These are phyloP conservation scores for Plasmodium cynomolgi DNA, from an alignment of 169 alveolate species.

Conservation along the genomic window DNA sequence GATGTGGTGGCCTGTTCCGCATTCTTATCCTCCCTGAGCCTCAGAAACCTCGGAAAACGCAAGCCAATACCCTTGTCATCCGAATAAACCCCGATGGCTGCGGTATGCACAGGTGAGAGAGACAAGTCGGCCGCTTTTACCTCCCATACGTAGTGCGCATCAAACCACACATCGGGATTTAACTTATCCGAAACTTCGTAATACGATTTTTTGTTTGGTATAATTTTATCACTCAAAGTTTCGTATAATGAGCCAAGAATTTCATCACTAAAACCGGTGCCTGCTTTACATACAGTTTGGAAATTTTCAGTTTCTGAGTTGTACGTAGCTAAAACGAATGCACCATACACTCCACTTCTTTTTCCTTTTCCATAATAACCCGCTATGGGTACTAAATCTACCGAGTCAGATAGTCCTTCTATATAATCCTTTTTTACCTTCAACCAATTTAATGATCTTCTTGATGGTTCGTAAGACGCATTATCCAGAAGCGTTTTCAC, in stretches of 20 bases:
- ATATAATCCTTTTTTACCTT: constrained; percentile 98
- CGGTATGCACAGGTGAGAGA: constrained; percentile 97
- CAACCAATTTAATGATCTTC: constrained; percentile 98
- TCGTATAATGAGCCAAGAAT: constrained; percentile 87
- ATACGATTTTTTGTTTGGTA: constrained; percentile 78
- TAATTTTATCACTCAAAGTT: constrained; percentile 88
- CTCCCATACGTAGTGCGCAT: constrained; percentile 97
- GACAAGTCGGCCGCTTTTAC: constrained; percentile 97
- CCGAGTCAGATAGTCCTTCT: constrained; percentile 97
- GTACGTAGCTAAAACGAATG: constrained; percentile 96
- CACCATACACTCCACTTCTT: constrained; percentile 96
- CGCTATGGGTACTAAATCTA: constrained; percentile 99
- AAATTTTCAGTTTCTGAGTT: constrained; percentile 95
- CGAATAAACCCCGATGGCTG: constrained; percentile 91
- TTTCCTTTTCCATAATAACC: constrained; percentile 96
- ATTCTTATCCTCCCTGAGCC: constrained; percentile 96
- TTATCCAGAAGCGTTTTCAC: constrained; percentile 95
- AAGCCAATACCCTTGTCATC: constrained; percentile 95
- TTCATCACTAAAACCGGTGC: constrained; percentile 97
- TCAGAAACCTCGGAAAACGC: constrained; percentile 97
- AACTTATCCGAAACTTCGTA: constrained; percentile 84
- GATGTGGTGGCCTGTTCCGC: constrained; percentile 95
- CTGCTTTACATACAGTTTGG: constrained; percentile 96
- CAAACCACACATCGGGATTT: constrained; percentile 90
- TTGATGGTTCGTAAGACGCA: constrained; percentile 98